Conservation (phyloP, 768 basidiomycete species). For the Termitomyces sp. region DNA sequence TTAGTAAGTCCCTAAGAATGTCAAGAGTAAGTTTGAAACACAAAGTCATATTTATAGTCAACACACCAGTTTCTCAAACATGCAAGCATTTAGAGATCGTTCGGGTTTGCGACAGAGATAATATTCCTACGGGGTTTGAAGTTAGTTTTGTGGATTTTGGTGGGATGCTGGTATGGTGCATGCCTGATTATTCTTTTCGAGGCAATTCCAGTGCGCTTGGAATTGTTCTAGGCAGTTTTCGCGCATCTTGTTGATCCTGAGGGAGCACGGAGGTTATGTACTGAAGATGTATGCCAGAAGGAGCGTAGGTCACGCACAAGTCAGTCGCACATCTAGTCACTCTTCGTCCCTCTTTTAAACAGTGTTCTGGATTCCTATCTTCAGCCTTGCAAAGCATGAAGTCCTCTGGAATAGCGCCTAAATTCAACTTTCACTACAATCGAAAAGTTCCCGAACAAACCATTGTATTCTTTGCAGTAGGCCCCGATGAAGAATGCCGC, state of each 20-base stretch:
- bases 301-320: conserved; percentile 52
- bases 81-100: conserved; percentile 83
- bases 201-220: conserved; percentile 89
- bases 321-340: conserved; percentile 95
- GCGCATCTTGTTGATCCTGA: conserved; percentile 87
- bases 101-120: conserved; percentile 87
- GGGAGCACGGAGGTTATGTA: background rate
- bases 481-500: conserved; percentile 97
- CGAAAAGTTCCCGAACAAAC: conserved; percentile 38
- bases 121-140: conserved; percentile 59
- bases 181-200: conserved; percentile 94
- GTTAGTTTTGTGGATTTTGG: background rate
- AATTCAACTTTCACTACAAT: background rate
- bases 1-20: conserved; percentile 77
- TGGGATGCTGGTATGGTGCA: conserved; percentile 18
- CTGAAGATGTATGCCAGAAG: background rate
- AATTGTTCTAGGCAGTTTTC: conserved; percentile 87
- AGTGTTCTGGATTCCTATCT: conserved; percentile 84
- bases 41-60: background rate
- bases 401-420: conserved; percentile 23
- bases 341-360: conserved; percentile 90
- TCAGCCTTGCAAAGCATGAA: conserved; percentile 95
- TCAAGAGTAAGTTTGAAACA: background rate
- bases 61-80: conserved; percentile 88
- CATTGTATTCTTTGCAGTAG: conserved; percentile 94